These are phyloP conservation scores for Raphanus hybrid DNA, from an alignment of 441 rosid species.

Conservation along the genomic window DNA sequence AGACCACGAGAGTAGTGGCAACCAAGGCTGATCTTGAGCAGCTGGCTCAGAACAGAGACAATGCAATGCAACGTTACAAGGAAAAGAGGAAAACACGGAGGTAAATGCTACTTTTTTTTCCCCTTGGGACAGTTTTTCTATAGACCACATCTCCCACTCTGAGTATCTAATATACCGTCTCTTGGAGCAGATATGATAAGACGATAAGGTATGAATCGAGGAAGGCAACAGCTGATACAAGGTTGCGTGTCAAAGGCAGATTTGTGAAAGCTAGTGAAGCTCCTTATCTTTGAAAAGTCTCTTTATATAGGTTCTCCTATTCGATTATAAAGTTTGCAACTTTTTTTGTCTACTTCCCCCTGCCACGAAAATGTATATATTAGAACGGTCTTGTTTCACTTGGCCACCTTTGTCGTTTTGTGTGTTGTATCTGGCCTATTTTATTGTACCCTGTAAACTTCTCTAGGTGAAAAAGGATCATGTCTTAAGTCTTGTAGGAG, in stretches of 20 bases:
- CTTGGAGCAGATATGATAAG: conserved; percentile 7
- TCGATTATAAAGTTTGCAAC: background rate
- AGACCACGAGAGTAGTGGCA: conserved; percentile 7
- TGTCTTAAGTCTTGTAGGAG: background rate
- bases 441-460: background rate
- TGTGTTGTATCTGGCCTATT: background rate
- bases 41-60: conserved; percentile 5
- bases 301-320: background rate
- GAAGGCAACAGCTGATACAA: conserved; percentile 13
- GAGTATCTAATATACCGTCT: background rate
- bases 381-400: background rate
- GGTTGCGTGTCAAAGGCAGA: conserved; percentile 13
- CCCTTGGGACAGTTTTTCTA: background rate
- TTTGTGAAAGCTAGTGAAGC: conserved; percentile 9
- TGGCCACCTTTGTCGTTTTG: background rate
- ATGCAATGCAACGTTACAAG: conserved; percentile 12
- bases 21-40: background rate
- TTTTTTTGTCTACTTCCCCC: background rate
- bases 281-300: conserved; percentile 1
- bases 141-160: background rate
- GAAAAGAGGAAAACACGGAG: conserved; percentile 12
- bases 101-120: background rate
- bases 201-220: conserved; percentile 4
- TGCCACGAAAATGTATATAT: background rate
- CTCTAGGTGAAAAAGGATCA: background rate